Evolutionary conservation across 139 green algal species (phyloP).

Genomic region (Coccomyxa sp.): DNA sequence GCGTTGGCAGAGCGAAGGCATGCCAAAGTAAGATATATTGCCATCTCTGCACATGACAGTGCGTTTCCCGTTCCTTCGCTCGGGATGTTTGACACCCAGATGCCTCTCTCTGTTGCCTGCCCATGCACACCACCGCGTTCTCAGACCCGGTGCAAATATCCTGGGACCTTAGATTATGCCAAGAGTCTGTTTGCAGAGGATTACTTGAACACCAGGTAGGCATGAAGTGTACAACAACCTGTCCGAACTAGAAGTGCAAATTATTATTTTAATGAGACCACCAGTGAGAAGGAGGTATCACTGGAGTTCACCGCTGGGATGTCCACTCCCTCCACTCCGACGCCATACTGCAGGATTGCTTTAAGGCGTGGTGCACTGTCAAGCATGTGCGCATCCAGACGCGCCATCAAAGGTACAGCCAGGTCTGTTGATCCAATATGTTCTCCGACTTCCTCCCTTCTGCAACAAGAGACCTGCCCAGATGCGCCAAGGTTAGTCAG

Average conservation of each 20-base stretch:
- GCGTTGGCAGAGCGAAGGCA: constrained; percentile 31
- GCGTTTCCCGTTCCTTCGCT: constrained; percentile 53
- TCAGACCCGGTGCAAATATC: neutral
- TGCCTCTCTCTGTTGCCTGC: constrained; percentile 46
- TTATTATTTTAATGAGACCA: no score
- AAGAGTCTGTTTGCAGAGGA: no score
- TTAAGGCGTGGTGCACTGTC: constrained; percentile 25
- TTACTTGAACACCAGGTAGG: no score
- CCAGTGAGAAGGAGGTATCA: no score
- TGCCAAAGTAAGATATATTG: constrained; percentile 58
- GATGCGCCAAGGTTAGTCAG: neutral
- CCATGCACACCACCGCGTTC: neutral
- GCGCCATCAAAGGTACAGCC: constrained; percentile 49
- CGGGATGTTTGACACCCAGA: constrained; percentile 64
- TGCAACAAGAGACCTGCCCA: constrained; percentile 28
- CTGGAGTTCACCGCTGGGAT: neutral
- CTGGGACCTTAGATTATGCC: neutral
- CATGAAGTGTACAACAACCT: no score
- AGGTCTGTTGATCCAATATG: constrained; percentile 41
- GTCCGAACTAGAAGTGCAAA: no score
- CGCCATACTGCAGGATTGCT: constrained; percentile 66
- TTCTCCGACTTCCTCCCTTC: constrained; percentile 16
- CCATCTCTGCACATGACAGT: constrained; percentile 59
- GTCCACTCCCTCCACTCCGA: constrained; percentile 14
- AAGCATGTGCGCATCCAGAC: constrained; percentile 33